A percentile compares a stretch with the other conserved stretches of the same genome.
phyloP scores from a whole-genome alignment of 495 filamentous ascomycete genomes.

The Cladorrhinum samala region DNA sequence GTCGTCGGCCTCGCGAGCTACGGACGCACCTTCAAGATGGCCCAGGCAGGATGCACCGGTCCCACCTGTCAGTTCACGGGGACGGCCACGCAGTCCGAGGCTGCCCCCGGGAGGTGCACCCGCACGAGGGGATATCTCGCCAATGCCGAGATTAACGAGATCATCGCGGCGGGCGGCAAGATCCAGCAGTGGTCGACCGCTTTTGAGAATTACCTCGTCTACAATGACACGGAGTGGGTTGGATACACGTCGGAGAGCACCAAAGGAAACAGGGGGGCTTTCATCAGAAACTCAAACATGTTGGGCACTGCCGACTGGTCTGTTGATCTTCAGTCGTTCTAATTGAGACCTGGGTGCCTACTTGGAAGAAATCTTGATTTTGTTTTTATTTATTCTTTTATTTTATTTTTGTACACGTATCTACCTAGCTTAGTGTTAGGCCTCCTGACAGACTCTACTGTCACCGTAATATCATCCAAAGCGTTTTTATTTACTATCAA shows the following conservation, averaged over 20 bases:
- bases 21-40: constrained; percentile 32
- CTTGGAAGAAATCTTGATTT: no score
- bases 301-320: not conserved
- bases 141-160: constrained; percentile 12
- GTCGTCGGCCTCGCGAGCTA: constrained; percentile 34
- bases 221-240: not conserved
- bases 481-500: no score
- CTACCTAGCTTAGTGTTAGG: no score
- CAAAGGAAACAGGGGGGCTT: no score
- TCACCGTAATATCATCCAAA: no score
- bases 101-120: constrained; percentile 8
- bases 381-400: no score
- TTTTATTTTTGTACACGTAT: no score
- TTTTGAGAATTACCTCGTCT: not conserved
- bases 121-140: constrained; percentile 5
- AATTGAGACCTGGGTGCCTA: not conserved
- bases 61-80: constrained; percentile 13
- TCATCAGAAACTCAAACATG: no score
- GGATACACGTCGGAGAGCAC: no score
- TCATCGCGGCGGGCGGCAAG: not conserved
- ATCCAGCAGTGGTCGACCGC: not conserved
- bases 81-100: constrained; percentile 2
- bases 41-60: not conserved
- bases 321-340: not conserved
- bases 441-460: no score